Evolutionary conservation across 306 rosid species (phyloP), one percentile per base, ranked within the genome.

Genomic region (Quercus berberidifolia): DNA sequence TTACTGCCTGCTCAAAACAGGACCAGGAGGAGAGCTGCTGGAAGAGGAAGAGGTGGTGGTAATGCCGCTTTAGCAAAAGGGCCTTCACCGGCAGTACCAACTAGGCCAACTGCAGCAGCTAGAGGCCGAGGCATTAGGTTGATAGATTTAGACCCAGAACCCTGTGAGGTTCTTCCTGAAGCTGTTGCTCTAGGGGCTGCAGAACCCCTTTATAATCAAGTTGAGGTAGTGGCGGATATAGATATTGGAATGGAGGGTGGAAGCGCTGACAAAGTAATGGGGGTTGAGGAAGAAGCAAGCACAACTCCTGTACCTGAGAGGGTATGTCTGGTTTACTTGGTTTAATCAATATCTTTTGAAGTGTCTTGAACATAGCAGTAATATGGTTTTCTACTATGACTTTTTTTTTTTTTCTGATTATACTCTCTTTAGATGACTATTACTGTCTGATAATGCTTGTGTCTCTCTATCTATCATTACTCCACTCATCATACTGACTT

Each of bases 111-210:
- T 69, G 89, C 97, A 83, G 90, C 96, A 78, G 92, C 94, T 86
- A 88, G 97, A 88, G 98, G 98, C 86, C 96, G 96, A n/a, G 97
- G 94, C 74, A 86, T 89, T 71, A 90, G 93, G 85, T 82, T 92
- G 86, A 82, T 89, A 64, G 96, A 90, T 79, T 86, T 94, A 80
- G 94, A 92, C 71, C 92, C 96, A 63, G 92, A 92, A 85, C 97
- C 92, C 63, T 88, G 93, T 63, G 89, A 87, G 69, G 85, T 81
- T 59, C 88, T 83, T 71, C 93, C 98, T 33, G 90, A 82, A 80
- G 87, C 90, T 63, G 89, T 87, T 83, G 93, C 86, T 58, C 60
- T 90, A 72, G 91, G 91, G 83, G 90, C 88, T 8, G 90, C 86
- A 1, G 90, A 88, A 73, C 98, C 95, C 25, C 18, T 76, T 74